phyloP scores from a whole-genome alignment of 2,329 filamentous ascomycete species.

The Pseudogymnoascus sp. region DNA sequence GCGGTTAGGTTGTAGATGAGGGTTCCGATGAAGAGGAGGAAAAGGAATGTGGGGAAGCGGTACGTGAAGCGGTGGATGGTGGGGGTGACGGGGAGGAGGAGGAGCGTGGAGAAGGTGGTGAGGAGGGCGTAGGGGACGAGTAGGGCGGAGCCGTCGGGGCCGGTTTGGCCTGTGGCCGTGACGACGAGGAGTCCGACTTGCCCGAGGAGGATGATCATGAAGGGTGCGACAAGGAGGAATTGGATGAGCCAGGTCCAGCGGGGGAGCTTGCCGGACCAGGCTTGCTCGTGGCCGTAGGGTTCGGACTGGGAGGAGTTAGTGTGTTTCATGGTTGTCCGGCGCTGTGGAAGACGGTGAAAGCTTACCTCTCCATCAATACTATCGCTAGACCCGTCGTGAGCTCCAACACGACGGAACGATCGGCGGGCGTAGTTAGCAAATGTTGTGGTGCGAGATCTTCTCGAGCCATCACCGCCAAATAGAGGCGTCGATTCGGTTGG shows the following conservation, averaged over 20 bases:
- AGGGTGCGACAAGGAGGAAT: constrained; percentile 68
- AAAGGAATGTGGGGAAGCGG: constrained; percentile 69
- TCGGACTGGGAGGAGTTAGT: constrained; percentile 10
- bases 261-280: constrained; percentile 73
- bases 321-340: not conserved
- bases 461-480: constrained; percentile 35
- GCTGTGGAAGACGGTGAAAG: not conserved
- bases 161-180: constrained; percentile 68
- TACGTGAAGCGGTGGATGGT: constrained; percentile 81
- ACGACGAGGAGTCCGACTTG: constrained; percentile 68
- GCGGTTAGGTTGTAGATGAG: constrained; percentile 77
- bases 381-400: constrained; percentile 18
- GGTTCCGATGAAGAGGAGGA: constrained; percentile 64
- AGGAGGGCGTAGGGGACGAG: constrained; percentile 64
- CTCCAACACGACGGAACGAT: constrained; percentile 16
- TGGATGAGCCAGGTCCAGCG: constrained; percentile 84
- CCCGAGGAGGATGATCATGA: constrained; percentile 66
- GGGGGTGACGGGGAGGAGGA: constrained; percentile 69
- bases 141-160: constrained; percentile 68
- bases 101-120: constrained; percentile 56
- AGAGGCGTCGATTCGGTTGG: constrained; percentile 48
- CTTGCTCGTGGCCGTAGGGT: constrained; percentile 64
- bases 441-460: constrained; percentile 43
- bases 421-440: constrained; percentile 44
- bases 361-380: constrained; percentile 21